phyloP scores from a whole-genome alignment of 768 basidiomycete genomes.

The Kondoa subrosea region DNA sequence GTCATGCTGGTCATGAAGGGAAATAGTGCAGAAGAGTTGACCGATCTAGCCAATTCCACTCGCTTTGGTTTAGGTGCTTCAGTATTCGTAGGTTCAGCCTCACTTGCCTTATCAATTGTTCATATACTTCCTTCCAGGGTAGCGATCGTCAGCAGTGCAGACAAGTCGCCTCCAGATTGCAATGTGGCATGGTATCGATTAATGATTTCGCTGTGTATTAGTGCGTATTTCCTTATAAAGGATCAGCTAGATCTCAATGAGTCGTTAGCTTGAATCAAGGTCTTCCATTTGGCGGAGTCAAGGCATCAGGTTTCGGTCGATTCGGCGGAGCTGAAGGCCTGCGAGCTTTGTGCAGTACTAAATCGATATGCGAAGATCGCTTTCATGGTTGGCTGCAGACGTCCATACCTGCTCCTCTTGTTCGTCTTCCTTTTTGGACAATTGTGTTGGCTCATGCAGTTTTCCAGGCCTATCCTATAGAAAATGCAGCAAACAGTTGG shows the following conservation, averaged over 20 bases:
- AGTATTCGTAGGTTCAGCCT: neutral
- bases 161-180: slow-evolving; percentile 58
- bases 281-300: slow-evolving; percentile 85
- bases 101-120: neutral
- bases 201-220: slow-evolving; percentile 89
- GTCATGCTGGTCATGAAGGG: slow-evolving; percentile 75
- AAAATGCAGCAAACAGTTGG: neutral
- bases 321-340: slow-evolving; percentile 93
- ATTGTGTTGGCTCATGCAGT: slow-evolving; percentile 32
- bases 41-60: slow-evolving; percentile 73
- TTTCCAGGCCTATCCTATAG: slow-evolving; percentile 19
- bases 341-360: slow-evolving; percentile 67
- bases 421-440: slow-evolving; percentile 54
- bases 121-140: slow-evolving; percentile 41
- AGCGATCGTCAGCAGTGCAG: slow-evolving; percentile 60
- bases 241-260: slow-evolving; percentile 45
- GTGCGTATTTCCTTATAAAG: slow-evolving; percentile 18
- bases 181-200: slow-evolving; percentile 92
- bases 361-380: slow-evolving; percentile 69
- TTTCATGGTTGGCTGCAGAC: slow-evolving; percentile 74
- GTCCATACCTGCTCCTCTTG: slow-evolving; percentile 62
- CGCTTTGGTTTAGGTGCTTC: slow-evolving; percentile 37
- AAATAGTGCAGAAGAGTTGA: slow-evolving; percentile 63
- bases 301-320: slow-evolving; percentile 79
- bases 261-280: slow-evolving; percentile 47